Evolutionary conservation across 306 rosid genomes (phyloP), one percentile per base, ranked within the genome.

Genomic region (Geum urbanum): DNA sequence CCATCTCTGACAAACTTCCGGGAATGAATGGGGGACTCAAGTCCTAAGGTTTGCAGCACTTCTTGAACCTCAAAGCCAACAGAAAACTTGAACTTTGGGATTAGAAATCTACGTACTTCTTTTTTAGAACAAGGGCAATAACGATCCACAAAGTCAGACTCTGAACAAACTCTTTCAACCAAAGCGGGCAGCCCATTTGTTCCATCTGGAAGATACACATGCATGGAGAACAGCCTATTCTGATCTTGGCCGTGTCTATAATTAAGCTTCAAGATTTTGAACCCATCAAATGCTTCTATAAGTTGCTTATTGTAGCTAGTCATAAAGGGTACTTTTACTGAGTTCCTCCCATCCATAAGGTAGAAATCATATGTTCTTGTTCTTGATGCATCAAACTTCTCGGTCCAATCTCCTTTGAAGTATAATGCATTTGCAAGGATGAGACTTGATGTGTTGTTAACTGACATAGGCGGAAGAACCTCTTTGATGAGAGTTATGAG

Each of bases 371-470:
- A 22, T 16, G 22, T 20, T 0, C 11, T 0, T 55, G 61, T 55
- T 9, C 39, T 8, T 0, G 58, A 19, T 19, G 8, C 58, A 3
- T 0, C 1, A 19, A 55, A 55, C 37, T 55, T 55, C 61, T 55
- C 16, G 20, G 9, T 16, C 61, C 61, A 55, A 55, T 7, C 61
- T 9, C 61, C 61, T 4, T 54, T 54, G 6, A 55, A 55, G 61
- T 55, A 55, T 12, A 55, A 55, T 5, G 61, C 61, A 55, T 55
- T 55, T 22, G 61, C 61, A 55, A 55, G 61, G 9, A 55, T 55
- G 39, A 55, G 4, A 35, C 61, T 55, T 22, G 61, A 20, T 15
- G 7, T 0, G 16, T 7, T 0, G 0, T 1, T 0, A 20, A 55
- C 61, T 55, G 61, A 9, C 5, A 6, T 15, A 54, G 1, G 7